phyloP scores from a whole-genome alignment of 148 eudicot genomes.

The Spergularia marina region DNA sequence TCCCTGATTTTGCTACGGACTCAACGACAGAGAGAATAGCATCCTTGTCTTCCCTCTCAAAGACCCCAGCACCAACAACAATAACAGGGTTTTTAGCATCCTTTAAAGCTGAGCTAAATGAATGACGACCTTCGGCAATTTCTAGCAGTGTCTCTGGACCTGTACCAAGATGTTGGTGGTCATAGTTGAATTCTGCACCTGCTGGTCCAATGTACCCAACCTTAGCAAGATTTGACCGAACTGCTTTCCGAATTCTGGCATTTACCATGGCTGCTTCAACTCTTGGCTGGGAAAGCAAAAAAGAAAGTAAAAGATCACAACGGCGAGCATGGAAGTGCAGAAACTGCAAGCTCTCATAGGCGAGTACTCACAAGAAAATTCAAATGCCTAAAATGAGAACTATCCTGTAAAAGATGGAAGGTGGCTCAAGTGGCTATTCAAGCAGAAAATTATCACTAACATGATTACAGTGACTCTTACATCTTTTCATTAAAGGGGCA shows the following conservation, averaged over 20 bases:
- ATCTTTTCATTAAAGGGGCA: neutral
- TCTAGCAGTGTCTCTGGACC: constrained; percentile 68
- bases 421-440: neutral
- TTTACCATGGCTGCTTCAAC: constrained; percentile 99
- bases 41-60: constrained; percentile 77
- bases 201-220: constrained; percentile 89
- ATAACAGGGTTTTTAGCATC: constrained; percentile 87
- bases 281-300: constrained; percentile 67
- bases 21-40: constrained; percentile 69
- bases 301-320: neutral
- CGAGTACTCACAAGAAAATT: too few relatives aligned
- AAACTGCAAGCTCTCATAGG: too few relatives aligned
- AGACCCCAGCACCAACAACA: constrained; percentile 81
- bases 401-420: neutral
- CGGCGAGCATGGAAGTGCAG: too few relatives aligned
- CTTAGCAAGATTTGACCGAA: constrained; percentile 56
- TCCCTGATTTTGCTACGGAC: constrained; percentile 55
- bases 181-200: constrained; percentile 75
- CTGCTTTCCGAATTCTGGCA: constrained; percentile 92
- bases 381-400: neutral
- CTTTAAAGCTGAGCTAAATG: constrained; percentile 54
- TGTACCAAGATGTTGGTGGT: constrained; percentile 71
- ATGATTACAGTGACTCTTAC: neutral
- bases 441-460: neutral
- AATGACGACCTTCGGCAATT: constrained; percentile 74